Conservation (phyloP, 2,329 filamentous ascomycete species). For the Colletotrichum ledebouriae region DNA sequence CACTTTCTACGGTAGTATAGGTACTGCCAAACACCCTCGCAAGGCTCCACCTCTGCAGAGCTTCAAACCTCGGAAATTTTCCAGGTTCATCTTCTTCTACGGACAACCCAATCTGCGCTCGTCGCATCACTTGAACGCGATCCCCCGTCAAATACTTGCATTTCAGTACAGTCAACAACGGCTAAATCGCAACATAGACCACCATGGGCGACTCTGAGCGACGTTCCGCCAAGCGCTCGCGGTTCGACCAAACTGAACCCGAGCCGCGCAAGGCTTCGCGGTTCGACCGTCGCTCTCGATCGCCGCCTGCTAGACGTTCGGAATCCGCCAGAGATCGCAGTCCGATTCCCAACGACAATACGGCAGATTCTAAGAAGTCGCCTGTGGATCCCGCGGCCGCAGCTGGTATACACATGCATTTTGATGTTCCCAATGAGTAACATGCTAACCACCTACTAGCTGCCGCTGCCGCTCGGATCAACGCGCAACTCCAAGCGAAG, state of each 20-base stretch:
- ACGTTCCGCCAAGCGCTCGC: conserved; percentile 82
- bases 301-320: conserved; percentile 76
- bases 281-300: conserved; percentile 93
- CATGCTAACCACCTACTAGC: conserved; percentile 63
- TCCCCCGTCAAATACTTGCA: not conserved
- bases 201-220: conserved; percentile 82
- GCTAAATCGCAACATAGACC: not conserved
- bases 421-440: conserved; percentile 5
- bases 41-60: conserved; percentile 39
- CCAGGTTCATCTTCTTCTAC: conserved; percentile 14
- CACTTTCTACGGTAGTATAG: not conserved
- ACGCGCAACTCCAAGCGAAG: conserved; percentile 85
- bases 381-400: conserved; percentile 79
- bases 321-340: conserved; percentile 85
- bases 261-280: conserved; percentile 82
- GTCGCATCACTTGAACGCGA: conserved; percentile 23
- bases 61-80: conserved; percentile 41
- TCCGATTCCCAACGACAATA: conserved; percentile 68
- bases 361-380: conserved; percentile 61
- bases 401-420: conserved; percentile 69
- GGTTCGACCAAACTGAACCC: conserved; percentile 92
- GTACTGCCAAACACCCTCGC: conserved; percentile 13
- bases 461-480: conserved; percentile 90
- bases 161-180: not conserved
- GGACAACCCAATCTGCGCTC: conserved; percentile 4